Conservation (phyloP, 148 eudicot species). For the Chenopodium formosanum region DNA sequence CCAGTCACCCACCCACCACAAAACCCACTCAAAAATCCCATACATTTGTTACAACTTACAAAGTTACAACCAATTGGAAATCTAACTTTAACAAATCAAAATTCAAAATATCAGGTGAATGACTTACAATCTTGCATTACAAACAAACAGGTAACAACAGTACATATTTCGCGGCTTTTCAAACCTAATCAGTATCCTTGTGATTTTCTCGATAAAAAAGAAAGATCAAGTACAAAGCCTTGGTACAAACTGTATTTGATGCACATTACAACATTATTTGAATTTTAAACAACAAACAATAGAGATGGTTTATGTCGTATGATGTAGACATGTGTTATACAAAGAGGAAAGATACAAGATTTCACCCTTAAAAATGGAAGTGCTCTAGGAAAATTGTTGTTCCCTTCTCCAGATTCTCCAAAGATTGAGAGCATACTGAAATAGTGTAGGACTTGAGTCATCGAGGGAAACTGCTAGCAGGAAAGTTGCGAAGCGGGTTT, state of each 20-base stretch:
- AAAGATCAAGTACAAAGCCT: background rate
- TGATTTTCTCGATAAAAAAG: background rate
- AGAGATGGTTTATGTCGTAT: background rate
- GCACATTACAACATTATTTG: background rate
- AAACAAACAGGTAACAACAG: background rate
- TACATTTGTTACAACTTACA: no score
- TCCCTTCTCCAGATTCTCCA: background rate
- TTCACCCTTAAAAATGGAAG: background rate
- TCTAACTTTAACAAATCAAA: no score
- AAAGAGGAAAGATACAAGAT: background rate
- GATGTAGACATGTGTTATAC: background rate
- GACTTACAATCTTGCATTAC: no score
- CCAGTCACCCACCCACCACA: no score
- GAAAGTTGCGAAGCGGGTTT: slow-evolving; percentile 81
- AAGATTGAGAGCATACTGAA: background rate
- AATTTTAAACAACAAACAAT: background rate
- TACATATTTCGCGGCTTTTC: background rate
- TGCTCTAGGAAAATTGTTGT: background rate
- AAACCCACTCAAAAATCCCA: no score
- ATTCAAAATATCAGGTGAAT: no score
- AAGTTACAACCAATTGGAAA: no score
- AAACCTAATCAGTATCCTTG: background rate
- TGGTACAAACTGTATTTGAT: background rate
- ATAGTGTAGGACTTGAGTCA: slow-evolving; percentile 11
- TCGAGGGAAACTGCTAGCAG: slow-evolving; percentile 67